Evolutionary conservation across 345 rosid genomes (phyloP), one percentile per base, ranked within the genome.

Genomic region (Laguncularia racemosa): DNA sequence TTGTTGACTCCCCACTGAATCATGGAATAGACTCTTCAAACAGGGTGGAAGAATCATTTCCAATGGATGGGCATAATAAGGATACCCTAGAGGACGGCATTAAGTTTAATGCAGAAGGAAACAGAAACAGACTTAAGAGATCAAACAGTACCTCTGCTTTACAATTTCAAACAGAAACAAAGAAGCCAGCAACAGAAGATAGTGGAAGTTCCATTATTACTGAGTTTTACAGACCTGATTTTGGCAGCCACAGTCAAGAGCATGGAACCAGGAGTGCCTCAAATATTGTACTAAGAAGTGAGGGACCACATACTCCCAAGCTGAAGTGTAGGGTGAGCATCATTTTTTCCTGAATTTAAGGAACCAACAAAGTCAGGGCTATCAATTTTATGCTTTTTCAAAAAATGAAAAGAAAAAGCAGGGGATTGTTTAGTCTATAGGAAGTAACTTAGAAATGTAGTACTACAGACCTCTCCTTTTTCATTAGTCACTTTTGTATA

Each of bases 91-190:
- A 65, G 57, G 55, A 44, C 59, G 33, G 58, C 23, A 58, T 53
- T 59, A 66, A 67, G 55, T 54, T 56, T 55, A 55, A 62, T 55
- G 67, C 71, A 28, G 73, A 73, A 74, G 91, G 78, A 73, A 88
- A 61, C 57, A 86, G 67, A 71, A 76, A 50, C 60, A 65, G 71
- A 63, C 86, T 88, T 61, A 88, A 85, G 82, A 88, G 96, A 72
- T 90, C 95, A 65, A 88, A 67, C 65, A 90, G 97, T 60, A 80
- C 91, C 50, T 84, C 97, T 58, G 90, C 78, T 69, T 75, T 93
- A 71, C 73, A 63, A 66, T 55, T 38, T 46, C 58, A 67, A 56
- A 73, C 85, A 65, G 85, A 78, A 44, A 67, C 67, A 0, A 80
- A 78, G 57, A 79, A 71, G 48, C 78, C 61, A 65, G 63, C 67